Evolutionary conservation across 208 protist species (phyloP), one percentile per base, ranked within the genome.

Genomic region (Trypanosoma vivax): DNA sequence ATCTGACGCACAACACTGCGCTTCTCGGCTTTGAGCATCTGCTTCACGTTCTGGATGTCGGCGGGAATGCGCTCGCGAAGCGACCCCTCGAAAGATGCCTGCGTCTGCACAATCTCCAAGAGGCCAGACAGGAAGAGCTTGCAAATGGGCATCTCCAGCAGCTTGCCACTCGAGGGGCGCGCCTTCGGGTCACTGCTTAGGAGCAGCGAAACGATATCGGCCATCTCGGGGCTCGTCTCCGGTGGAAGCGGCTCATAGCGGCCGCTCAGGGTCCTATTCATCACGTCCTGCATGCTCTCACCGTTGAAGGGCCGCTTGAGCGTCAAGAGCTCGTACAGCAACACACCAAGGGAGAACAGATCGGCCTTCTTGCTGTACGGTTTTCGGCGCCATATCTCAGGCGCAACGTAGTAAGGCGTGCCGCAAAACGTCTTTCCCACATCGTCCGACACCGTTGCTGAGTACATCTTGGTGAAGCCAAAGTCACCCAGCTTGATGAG

Each of bases 281-380:
- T 86, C 35, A 94, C 64, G 33, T 86, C 78, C 27, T 78, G 64
- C 69, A 92, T 81, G 48, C 84, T 94, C 3, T 65, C 67, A 18
- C 79, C 83, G 16, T 83, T 70, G 49, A 89, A 89, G 5, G 87
- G 81, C 13, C 78, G 83, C 73, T 83, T 85, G 47, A 90, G 61
- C 21, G 83, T 87, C 47, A 90, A 66, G 61, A 94, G 49, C 56
- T 94, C 87, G 66, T 92, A 94, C 51, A 94, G 68, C 9, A 92
- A 59, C 13, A 85, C 73, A 33, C 81, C 86, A 16, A 96, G 65
- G 1, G 84, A 75, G 73, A 94, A 96, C 63, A 96, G 77, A 58
- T 97, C 92, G 14, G 68, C 62, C 70, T 96, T 96, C 52, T 88
- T 80, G 71, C 91, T 91, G 69, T 96, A 97, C 18, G 80, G 81